phyloP scores from a whole-genome alignment of 176 grass and related monocot genomes.

The Oryza officinalis region DNA sequence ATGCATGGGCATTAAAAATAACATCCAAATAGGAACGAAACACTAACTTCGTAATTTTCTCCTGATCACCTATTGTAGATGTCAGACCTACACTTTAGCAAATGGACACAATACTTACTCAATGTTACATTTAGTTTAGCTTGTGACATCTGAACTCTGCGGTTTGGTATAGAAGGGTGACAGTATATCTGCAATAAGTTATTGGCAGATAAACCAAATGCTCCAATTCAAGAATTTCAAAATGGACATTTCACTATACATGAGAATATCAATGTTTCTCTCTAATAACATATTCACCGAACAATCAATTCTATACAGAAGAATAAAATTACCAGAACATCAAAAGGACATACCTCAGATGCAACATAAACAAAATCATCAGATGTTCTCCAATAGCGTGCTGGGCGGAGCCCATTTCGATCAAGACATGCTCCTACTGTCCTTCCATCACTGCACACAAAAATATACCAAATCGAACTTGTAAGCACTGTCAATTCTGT shows the following conservation, averaged over 20 bases:
- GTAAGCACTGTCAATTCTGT: conserved; percentile 27
- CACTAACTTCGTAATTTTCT: conserved; percentile 33
- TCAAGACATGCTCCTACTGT: conserved; percentile 96
- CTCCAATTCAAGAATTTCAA: conserved; percentile 40
- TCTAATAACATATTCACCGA: conserved; percentile 24
- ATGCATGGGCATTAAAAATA: conserved; percentile 16
- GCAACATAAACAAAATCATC: conserved; percentile 99
- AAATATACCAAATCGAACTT: conserved; percentile 35
- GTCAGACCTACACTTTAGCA: conserved; percentile 39
- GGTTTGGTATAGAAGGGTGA: conserved; percentile 59
- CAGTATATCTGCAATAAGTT: conserved; percentile 57
- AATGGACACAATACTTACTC: conserved; percentile 63
- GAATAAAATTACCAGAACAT: conserved; percentile 38
- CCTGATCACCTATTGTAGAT: conserved; percentile 38
- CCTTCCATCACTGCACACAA: conserved; percentile 84
- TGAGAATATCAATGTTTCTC: conserved; percentile 4
- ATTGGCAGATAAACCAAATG: conserved; percentile 58
- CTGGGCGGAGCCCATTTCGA: conserved; percentile 99
- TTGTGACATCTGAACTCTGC: conserved; percentile 60
- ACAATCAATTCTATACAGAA: conserved; percentile 32
- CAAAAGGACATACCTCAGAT: conserved; percentile 79
- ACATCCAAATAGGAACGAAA: conserved; percentile 32
- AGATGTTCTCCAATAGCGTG: conserved; percentile 96
- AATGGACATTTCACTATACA: conserved; percentile 37
- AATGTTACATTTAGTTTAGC: conserved; percentile 53